Evolutionary conservation across 164 flowering plant genomes (phyloP).

Genomic region (Stephania japonica): DNA sequence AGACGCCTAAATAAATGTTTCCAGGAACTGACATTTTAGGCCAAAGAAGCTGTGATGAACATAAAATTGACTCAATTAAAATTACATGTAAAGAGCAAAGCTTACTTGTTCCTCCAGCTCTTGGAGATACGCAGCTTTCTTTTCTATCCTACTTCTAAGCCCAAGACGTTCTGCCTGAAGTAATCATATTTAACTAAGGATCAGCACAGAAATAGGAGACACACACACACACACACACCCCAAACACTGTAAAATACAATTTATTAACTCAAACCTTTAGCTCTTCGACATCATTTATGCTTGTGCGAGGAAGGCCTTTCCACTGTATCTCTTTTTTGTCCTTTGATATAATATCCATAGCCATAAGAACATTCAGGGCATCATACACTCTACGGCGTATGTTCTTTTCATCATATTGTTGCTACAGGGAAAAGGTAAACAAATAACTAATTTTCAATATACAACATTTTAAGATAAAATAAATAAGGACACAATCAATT

Average conservation of each 20-base stretch:
- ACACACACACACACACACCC: not conserved
- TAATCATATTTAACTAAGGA: conserved; percentile 5
- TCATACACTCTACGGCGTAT: conserved; percentile 80
- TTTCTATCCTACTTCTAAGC: conserved; percentile 64
- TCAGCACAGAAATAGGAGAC: conserved; percentile 13
- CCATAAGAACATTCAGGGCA: conserved; percentile 87
- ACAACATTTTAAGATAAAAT: not conserved
- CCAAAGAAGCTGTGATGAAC: not conserved
- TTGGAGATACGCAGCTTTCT: conserved; percentile 84
- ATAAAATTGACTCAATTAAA: conserved; percentile 3
- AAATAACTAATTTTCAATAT: conserved; percentile 7
- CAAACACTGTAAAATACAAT: not conserved
- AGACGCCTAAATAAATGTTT: too few species aligned
- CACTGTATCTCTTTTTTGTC: conserved; percentile 83
- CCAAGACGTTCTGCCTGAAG: conserved; percentile 64
- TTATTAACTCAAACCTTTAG: conserved; percentile 43
- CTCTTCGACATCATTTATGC: conserved; percentile 62
- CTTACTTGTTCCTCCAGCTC: conserved; percentile 93
- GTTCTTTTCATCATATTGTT: conserved; percentile 82
- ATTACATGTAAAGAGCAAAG: conserved; percentile 7
- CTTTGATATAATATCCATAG: conserved; percentile 83
- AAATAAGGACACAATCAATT: not conserved
- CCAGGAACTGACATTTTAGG: too few species aligned
- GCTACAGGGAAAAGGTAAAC: conserved; percentile 28
- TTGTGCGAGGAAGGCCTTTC: conserved; percentile 76